phyloP scores from a whole-genome alignment of 139 green algal genomes.

The Nannochloris sp. region DNA sequence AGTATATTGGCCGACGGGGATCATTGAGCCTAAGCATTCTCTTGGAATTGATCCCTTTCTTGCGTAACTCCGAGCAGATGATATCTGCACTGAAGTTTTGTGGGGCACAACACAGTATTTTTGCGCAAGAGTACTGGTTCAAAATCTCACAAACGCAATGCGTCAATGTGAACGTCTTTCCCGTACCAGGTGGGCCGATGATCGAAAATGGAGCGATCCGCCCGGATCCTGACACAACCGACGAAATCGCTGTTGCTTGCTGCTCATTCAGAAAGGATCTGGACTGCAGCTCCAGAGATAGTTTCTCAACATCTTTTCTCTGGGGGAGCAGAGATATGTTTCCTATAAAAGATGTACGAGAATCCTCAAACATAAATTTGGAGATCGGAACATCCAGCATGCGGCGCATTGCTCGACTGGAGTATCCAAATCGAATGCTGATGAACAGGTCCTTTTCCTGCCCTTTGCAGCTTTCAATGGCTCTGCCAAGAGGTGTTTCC shows the following conservation, averaged over 20 bases:
- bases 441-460: too few relatives aligned
- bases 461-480: too few relatives aligned
- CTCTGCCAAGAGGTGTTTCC: too few relatives aligned
- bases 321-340: too few relatives aligned
- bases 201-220: slow-evolving; percentile 34
- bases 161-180: slow-evolving; percentile 68
- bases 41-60: slow-evolving; percentile 4
- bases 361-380: too few relatives aligned
- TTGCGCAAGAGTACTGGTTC: slow-evolving; percentile 5
- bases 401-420: too few relatives aligned
- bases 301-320: neutral
- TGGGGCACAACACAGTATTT: slow-evolving; percentile 40
- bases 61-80: slow-evolving; percentile 30
- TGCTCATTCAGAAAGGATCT: slow-evolving; percentile 39
- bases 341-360: too few relatives aligned
- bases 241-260: slow-evolving; percentile 43
- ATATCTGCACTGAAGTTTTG: slow-evolving; percentile 46
- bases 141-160: slow-evolving; percentile 41
- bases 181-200: slow-evolving; percentile 57
- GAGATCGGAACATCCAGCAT: too few relatives aligned
- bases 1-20: slow-evolving; percentile 22
- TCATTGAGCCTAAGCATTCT: slow-evolving; percentile 47
- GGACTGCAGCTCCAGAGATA: neutral
- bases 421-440: too few relatives aligned
- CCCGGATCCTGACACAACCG: slow-evolving; percentile 31